Evolutionary conservation across 164 flowering plant genomes (phyloP), one percentile per base, ranked within the genome.

Genomic region (Stephania japonica): DNA sequence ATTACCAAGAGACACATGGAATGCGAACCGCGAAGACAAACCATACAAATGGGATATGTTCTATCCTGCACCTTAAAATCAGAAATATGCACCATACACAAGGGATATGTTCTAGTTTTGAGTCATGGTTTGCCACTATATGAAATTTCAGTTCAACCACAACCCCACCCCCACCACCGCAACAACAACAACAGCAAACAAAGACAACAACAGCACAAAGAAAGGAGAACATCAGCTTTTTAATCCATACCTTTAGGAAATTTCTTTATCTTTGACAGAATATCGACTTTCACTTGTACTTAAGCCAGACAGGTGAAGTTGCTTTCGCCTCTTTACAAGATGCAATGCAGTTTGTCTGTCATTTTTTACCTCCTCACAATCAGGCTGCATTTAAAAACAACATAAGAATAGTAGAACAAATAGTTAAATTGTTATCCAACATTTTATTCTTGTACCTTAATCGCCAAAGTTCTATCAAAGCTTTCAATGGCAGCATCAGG

Each of bases 401-500:
- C 65, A 62, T 64, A 23, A 42, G 63, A 69, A 7, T 77, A 4
- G 10, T 23, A 72, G 47, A 62, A 71, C 23, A n/a, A 59, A 62
- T 61, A 23, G n/a, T 38, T 42, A 50, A 68, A 65, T 68, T 56
- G 63, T 56, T 0, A 56, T 32, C 26, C 67, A 71, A 25, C 13
- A 19, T 23, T 59, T 49, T 25, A 14, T 56, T 21, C 41, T 25
- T 21, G 41, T 67, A 91, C 98, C 93, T 90, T 87, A 42, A 90
- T 78, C 27, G 86, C 86, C 72, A 90, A 84, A 65, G 94, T 94
- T 78, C 67, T 90, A 78, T 94, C 88, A 72, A 94, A 91, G 80
- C 94, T 91, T 76, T 86, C 81, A 13, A 91, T 81, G 11, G 97
- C 89, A 75, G 78, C 83, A 75, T 91, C 97, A 41, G 98, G 97